Percentiles rank a stretch among this genome's conserved stretches.
Conservation (phyloP, 331 rosid genomes). For the Rhamnella rubrinervis region DNA sequence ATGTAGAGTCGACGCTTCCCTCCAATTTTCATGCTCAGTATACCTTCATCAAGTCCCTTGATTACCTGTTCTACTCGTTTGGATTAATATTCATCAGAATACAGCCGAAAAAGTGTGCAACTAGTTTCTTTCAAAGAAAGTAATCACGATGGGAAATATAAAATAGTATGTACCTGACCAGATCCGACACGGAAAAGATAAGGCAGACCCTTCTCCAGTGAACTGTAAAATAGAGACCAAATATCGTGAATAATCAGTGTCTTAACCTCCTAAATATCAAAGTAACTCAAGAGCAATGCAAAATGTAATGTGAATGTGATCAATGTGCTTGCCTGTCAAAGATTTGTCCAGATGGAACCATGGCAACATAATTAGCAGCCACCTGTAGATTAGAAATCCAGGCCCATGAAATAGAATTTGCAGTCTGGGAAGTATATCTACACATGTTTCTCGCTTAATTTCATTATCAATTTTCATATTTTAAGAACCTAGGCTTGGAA, state of each 20-base stretch:
- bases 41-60: constrained; percentile 89
- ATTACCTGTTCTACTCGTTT: constrained; percentile 59
- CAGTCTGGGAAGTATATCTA: constrained; percentile 10
- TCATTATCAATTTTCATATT: too few species aligned
- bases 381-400: constrained; percentile 45
- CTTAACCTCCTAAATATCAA: too few species aligned
- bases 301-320: neutral
- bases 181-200: constrained; percentile 90
- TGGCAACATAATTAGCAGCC: constrained; percentile 95
- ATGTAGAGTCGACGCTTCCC: constrained; percentile 89
- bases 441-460: neutral
- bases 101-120: neutral
- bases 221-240: constrained; percentile 49
- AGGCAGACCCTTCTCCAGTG: constrained; percentile 82
- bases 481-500: too few species aligned
- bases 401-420: constrained; percentile 16
- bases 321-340: constrained; percentile 70
- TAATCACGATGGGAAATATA: neutral
- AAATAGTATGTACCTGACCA: constrained; percentile 57
- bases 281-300: too few species aligned
- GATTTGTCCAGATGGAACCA: constrained; percentile 96
- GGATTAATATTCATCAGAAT: constrained; percentile 13
- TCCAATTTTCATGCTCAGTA: constrained; percentile 80
- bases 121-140: neutral
- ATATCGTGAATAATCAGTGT: constrained; percentile 9